Conservation (phyloP, 352 stramenopile genomes). For the Porosira glacialis region DNA sequence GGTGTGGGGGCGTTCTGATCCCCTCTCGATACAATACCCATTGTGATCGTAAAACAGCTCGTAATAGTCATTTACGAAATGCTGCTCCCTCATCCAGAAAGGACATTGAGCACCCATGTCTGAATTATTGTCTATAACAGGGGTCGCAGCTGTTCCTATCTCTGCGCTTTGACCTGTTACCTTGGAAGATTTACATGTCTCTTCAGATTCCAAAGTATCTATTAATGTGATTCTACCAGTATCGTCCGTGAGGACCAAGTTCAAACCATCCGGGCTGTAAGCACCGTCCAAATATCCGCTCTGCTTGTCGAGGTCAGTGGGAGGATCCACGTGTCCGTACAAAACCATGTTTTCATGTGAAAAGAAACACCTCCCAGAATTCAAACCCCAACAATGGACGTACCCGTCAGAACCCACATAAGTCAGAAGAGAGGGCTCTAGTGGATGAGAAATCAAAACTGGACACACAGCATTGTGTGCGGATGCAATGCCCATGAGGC, state of each 20-base stretch:
- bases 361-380: slow-evolving; percentile 61
- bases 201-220: slow-evolving; percentile 45
- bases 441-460: no score
- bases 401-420: slow-evolving; percentile 62
- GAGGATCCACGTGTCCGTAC: slow-evolving; percentile 44
- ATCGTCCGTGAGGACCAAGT: slow-evolving; percentile 70
- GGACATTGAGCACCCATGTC: slow-evolving; percentile 7
- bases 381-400: slow-evolving; percentile 69
- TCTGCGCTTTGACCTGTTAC: no score
- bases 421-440: no score
- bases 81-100: slow-evolving; percentile 75
- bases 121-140: no score
- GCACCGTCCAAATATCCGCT: slow-evolving; percentile 69
- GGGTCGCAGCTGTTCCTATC: no score
- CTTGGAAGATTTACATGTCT: no score
- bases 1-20: slow-evolving; percentile 70
- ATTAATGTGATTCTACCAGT: slow-evolving; percentile 66
- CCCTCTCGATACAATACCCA: slow-evolving; percentile 76
- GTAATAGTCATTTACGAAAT: slow-evolving; percentile 81
- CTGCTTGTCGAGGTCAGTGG: slow-evolving; percentile 40
- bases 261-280: slow-evolving; percentile 64
- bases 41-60: slow-evolving; percentile 71
- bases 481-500: no score
- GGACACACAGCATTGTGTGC: no score
- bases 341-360: slow-evolving; percentile 58